Conservation (phyloP, 129 eudicot genomes). For the Sambucus nigra region DNA sequence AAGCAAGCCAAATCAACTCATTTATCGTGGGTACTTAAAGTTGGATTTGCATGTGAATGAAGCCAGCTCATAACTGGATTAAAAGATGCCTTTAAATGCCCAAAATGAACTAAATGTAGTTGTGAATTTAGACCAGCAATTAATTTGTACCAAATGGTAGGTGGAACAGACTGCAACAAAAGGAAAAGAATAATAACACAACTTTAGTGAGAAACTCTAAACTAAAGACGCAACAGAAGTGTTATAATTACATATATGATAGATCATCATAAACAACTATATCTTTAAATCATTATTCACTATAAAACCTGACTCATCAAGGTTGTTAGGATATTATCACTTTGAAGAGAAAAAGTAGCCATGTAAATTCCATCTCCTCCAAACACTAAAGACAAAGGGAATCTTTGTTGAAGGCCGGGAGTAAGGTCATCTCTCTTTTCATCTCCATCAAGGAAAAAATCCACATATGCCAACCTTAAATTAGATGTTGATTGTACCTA, state of each 20-base stretch:
- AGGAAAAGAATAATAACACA: not conserved
- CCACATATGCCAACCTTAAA: conserved; percentile 84
- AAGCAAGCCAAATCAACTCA: conserved; percentile 62
- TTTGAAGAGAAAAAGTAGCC: conserved; percentile 86
- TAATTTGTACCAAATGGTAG: conserved; percentile 83
- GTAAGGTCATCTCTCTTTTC: conserved; percentile 95
- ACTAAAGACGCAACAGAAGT: no score
- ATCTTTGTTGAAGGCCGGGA: conserved; percentile 71
- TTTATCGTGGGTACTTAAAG: conserved; percentile 39
- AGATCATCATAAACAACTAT: no score
- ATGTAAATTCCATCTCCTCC: conserved; percentile 96
- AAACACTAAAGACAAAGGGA: conserved; percentile 68
- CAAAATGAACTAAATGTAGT: conserved; percentile 63
- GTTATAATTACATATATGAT: no score
- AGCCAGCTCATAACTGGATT: conserved; percentile 62
- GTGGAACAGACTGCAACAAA: conserved; percentile 60
- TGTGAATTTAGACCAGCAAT: conserved; percentile 95
- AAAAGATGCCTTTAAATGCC: conserved; percentile 55
- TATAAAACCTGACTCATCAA: conserved; percentile 96
- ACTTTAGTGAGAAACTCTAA: no score
- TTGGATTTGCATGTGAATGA: conserved; percentile 69
- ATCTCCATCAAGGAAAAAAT: conserved; percentile 95
- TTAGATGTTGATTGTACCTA: conserved; percentile 85
- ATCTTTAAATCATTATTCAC: no score
- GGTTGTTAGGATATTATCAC: conserved; percentile 73